Evolutionary conservation across 2,329 filamentous ascomycete species (phyloP), one percentile per base, ranked within the genome.

Genomic region (Alternaria ventricosa): DNA sequence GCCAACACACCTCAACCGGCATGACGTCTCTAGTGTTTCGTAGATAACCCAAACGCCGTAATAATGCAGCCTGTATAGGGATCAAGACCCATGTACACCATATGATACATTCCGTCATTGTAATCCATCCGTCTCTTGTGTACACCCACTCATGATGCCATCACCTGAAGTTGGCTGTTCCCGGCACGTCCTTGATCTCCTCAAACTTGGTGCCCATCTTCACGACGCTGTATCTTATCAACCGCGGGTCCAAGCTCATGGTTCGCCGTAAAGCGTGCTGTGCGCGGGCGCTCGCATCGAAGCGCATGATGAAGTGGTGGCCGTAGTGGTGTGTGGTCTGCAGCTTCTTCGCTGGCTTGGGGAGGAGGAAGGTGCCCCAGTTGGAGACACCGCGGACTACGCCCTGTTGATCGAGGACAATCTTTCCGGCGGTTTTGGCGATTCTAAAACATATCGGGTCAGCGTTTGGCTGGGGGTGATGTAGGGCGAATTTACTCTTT

Each of bases 251-350:
- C 71, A 97, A 85, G 55, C 88, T 87, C 70, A 99, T 86, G 18
- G 92, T 95, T 64, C 86, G 87, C 65, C 90, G 87, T 44, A 99
- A 87, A 46, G 89, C 85, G 69, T 92, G 84, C 82, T 98, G 95
- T 8, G 92, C 90, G 55, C 84, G 81, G 8, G 89, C 83, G 63
- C 90, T 91, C 60, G 91, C 84, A 80, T 99, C 96, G 85, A 97
- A 99, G 73, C 96, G 92, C 92, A 99, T 92, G 77, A 97, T 92
- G 82, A 99, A 99, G 87, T 99, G 97, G 84, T 98, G 94, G 59
- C 96, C 96, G 71, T 89, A 87, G 69, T 88, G 88, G 86, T 98
- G 91, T 70, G 89, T 89, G 72, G 91, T 89, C 83, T 97, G 94
- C 81, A 96, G 90, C 78, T 91, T 90, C 66, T 89, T 90, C 63